A percentile compares a stretch with the other conserved stretches of the same genome.
Evolutionary conservation across 2,329 filamentous ascomycete species (phyloP).

Genomic region (Talaromyces verruculosus): DNA sequence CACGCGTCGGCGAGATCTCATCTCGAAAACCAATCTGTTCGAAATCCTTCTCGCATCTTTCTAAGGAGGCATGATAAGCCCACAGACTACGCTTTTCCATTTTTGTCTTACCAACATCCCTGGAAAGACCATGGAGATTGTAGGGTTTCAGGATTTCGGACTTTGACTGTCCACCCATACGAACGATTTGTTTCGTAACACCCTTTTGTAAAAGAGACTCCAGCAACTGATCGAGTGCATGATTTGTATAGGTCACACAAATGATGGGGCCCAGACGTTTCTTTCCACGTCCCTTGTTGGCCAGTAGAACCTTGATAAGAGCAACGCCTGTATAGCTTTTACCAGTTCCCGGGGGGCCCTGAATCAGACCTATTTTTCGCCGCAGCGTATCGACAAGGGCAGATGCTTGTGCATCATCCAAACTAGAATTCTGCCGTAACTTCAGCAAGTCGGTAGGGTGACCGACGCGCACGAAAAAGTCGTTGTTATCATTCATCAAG

Average conservation of each 20-base stretch:
- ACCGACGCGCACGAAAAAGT: constrained; percentile 30
- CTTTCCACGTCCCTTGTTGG: constrained; percentile 28
- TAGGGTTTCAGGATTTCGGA: constrained; percentile 52
- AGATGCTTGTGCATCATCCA: constrained; percentile 54
- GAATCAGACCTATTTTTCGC: constrained; percentile 60
- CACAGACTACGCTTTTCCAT: constrained; percentile 2
- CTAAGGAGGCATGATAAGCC: background rate
- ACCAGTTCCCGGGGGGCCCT: constrained; percentile 70
- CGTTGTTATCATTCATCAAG: constrained; percentile 28
- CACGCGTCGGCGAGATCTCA: background rate
- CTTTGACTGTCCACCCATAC: constrained; percentile 58
- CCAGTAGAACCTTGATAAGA: constrained; percentile 52
- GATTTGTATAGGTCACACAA: constrained; percentile 53
- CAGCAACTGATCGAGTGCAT: constrained; percentile 56
- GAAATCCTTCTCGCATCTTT: constrained; percentile 1
- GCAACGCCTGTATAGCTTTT: constrained; percentile 63
- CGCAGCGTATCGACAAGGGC: constrained; percentile 57
- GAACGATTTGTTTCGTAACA: constrained; percentile 50
- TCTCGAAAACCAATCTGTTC: background rate
- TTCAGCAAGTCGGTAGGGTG: constrained; percentile 32
- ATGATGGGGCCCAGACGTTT: constrained; percentile 49
- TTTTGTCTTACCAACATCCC: background rate
- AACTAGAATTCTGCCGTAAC: constrained; percentile 40
- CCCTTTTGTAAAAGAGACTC: constrained; percentile 9
- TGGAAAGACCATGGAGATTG: constrained; percentile 48